Evolutionary conservation across 2,329 filamentous ascomycete species (phyloP), one percentile per base, ranked within the genome.

Genomic region (Cladosporium oxysporum): DNA sequence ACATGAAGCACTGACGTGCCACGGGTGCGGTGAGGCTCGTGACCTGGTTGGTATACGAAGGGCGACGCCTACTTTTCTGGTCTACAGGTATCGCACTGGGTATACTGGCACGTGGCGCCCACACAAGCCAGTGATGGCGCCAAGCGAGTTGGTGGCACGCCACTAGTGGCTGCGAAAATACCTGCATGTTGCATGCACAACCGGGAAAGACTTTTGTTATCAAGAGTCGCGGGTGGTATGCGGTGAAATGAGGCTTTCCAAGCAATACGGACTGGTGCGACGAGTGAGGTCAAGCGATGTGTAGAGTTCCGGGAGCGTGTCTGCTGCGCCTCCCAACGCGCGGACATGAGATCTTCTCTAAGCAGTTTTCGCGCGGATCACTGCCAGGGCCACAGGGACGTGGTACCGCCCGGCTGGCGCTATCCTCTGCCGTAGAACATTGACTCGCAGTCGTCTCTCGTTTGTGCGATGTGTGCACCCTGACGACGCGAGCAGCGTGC

Each of bases 261-360:
- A 18, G 61, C 59, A 53, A 52, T 52, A 62, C 44, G 44, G 37
- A 49, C 28, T 23, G 49, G 61, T 47, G 33, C 50, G 50, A 41
- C 49, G 57, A 31, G 61, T 57, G 47, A 63, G 21, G 49, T 57
- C 49, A 55, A 62, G 59, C 59, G 59, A 62, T n/a, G 29, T 31
- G n/a, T 29, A 60, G 41, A 60, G 26, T 58, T 41, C 18, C 10
- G 26, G 11, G 18, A 49, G 58, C 41, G 10, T 47, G 58, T 37
- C 18, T 63, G 61, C 61, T 63, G 61, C 61, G 61, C 61, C 61
- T 52, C 61, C 23, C 35, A 62, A 63, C 61, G 61, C 61, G 61
- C 61, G 61, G 61, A 31, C 47, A 35, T 35, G 28, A 31, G 61
- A 63, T 63, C 61, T 57, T 31, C 50, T 47, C 50, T 31, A 23